Base-by-base conservation (phyloP, 345 rosid species). In the thale cress (Arabidopsis thaliana) region DNA sequence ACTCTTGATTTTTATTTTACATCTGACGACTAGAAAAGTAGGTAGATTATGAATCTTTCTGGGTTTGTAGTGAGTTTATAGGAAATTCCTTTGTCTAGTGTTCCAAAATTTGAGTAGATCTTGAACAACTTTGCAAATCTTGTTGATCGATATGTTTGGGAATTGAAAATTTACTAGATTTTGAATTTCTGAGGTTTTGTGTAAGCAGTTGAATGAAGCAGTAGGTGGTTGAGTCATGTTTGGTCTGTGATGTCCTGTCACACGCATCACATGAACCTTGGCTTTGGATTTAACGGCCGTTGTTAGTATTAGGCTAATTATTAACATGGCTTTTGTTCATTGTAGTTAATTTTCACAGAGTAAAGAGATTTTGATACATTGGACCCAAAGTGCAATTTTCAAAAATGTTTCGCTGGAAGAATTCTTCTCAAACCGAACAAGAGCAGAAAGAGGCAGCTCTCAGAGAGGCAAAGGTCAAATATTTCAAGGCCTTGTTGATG, bases 351-450 rank as follows among this genome's bases (percentile, higher is more conserved):
- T 59, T 51, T 60, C 7, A 20, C 64, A 62, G 65, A 42, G 2
- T 28, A 14, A 1, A 49, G n/a, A 67, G 55, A 44, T 41, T 33
- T 37, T 59, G 36, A 58, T 57, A 32, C 20, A 16, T 16, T 68
- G n/a, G 69, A 73, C 30, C 60, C n/a, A 70, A 70, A 59, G 59
- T 44, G 76, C 14, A 51, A 33, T 73, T 49, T 4, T 82, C 65
- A 71, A 63, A 63, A 24, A 91, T 93, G 97, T 89, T 91, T 85
- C 89, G 91, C 41, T 84, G 84, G 55, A 46, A 84, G 89, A 73
- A 67, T 75, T 62, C 62, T 80, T 57, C 89, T 13, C 84, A 82
- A 62, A 82, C 77, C 7, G 81, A 83, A 36, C 86, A 77, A 77
- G 90, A 86, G 81, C 73, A 78, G 30, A 58, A 65, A 0, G 94